Percentiles rank a stretch among this genome's conserved stretches.
These are phyloP conservation scores for Chlamydomonas reinhardtii DNA, from an alignment of 163 green algal genomes.

Conservation along the genomic window DNA sequence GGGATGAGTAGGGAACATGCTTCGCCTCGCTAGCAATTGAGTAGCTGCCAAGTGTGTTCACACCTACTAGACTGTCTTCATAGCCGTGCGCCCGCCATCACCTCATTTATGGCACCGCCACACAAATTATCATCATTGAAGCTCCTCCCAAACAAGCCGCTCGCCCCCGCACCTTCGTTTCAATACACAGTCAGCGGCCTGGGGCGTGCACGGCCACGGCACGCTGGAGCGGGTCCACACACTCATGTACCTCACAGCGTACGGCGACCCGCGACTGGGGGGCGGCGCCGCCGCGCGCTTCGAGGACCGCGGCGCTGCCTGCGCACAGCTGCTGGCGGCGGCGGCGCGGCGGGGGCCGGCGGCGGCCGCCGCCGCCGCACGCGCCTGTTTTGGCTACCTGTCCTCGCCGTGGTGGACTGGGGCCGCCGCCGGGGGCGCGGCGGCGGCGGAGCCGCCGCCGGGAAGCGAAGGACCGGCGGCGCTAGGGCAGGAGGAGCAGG, in stretches of 20 bases:
- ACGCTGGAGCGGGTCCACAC: slow-evolving; percentile 54
- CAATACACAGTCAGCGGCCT: slow-evolving; percentile 46
- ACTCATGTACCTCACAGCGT: slow-evolving; percentile 42
- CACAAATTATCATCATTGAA: too few species aligned
- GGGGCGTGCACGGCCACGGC: slow-evolving; percentile 53
- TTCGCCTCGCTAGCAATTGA: too few species aligned
- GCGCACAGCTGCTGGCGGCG: slow-evolving; percentile 39
- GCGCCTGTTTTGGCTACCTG: not conserved
- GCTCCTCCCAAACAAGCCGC: too few species aligned
- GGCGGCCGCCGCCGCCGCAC: slow-evolving; percentile 17
- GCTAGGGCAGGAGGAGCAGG: not conserved
- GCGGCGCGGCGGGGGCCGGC: slow-evolving; percentile 30
- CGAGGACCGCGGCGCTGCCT: slow-evolving; percentile 30
- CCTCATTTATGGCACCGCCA: too few species aligned
- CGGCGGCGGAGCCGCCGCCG: not conserved
- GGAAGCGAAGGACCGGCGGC: too few species aligned
- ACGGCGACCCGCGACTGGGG: slow-evolving; percentile 7
- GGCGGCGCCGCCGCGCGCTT: slow-evolving; percentile 10
- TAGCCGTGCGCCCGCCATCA: too few species aligned
- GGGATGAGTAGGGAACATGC: too few species aligned
- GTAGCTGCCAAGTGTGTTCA: too few species aligned
- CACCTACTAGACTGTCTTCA: too few species aligned
- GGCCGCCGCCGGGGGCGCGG: not conserved
- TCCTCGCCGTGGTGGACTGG: not conserved
- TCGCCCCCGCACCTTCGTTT: too few species aligned